phyloP scores from a whole-genome alignment of 2,329 filamentous ascomycete genomes.

The Trichoderma koningii region DNA sequence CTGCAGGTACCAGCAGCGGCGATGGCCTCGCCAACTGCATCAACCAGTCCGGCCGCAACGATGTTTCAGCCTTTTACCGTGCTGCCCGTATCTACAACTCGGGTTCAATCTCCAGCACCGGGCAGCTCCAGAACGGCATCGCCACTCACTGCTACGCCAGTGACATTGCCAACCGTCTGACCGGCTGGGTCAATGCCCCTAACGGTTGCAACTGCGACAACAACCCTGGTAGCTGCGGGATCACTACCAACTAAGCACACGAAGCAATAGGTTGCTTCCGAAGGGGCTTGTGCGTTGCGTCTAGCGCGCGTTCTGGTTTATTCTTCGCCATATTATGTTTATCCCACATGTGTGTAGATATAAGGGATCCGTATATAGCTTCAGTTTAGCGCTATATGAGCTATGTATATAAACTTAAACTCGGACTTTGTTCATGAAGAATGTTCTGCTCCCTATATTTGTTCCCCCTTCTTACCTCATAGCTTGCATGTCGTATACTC shows the following conservation, averaged over 20 bases:
- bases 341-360: slow-evolving; percentile 1
- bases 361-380: slow-evolving; percentile 5
- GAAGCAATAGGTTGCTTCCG: not conserved
- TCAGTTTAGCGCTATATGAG: not conserved
- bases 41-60: slow-evolving; percentile 15
- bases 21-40: slow-evolving; percentile 41
- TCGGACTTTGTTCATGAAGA: no score
- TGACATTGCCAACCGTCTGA: slow-evolving; percentile 32
- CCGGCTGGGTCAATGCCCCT: slow-evolving; percentile 31
- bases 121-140: slow-evolving; percentile 30
- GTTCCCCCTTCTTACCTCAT: no score
- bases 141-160: slow-evolving; percentile 32
- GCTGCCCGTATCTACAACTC: slow-evolving; percentile 33
- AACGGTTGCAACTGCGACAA: slow-evolving; percentile 32
- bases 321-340: not conserved
- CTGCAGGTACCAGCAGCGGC: slow-evolving; percentile 44
- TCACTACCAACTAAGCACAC: not conserved
- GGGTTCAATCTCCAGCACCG: slow-evolving; percentile 30
- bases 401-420: no score
- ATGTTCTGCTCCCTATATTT: no score
- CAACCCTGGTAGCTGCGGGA: slow-evolving; percentile 11
- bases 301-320: not conserved
- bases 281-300: not conserved
- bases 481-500: no score
- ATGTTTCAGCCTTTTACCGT: slow-evolving; percentile 29